Conservation (phyloP, 2,329 filamentous ascomycete genomes). For the Rutstroemia sp. region DNA sequence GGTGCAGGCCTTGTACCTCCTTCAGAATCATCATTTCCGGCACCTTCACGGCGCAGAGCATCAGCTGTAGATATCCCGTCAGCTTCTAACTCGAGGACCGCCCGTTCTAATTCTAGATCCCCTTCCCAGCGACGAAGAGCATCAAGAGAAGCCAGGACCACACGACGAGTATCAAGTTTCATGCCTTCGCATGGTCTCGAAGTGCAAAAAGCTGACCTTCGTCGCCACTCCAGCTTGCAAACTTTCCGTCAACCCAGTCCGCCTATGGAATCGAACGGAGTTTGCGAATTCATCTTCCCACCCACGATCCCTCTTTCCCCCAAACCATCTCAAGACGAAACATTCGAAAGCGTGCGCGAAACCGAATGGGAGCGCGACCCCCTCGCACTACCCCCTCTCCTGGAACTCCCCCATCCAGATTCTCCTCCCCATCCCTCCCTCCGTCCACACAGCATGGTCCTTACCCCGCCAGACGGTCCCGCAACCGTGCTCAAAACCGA, state of each 20-base stretch:
- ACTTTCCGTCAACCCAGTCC: neutral
- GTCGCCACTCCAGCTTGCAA: slow-evolving; percentile 13
- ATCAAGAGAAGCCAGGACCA: slow-evolving; percentile 1
- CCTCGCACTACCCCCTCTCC: neutral
- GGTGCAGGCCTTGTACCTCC: slow-evolving; percentile 10
- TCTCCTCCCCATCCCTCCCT: neutral
- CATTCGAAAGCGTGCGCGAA: neutral
- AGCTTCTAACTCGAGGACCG: too few relatives aligned
- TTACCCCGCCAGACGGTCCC: neutral
- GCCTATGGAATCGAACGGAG: slow-evolving; percentile 3
- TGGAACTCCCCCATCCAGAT: neutral
- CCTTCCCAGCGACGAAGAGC: neutral
- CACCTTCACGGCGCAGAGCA: slow-evolving; percentile 9
- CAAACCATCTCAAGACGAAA: neutral
- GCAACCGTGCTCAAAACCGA: neutral
- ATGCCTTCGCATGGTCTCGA: slow-evolving; percentile 13
- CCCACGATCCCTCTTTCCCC: neutral
- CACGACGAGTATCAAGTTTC: slow-evolving; percentile 16
- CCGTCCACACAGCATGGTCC: slow-evolving; percentile 3
- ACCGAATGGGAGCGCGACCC: neutral
- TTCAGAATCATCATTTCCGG: slow-evolving; percentile 9
- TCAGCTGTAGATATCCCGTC: slow-evolving; percentile 9
- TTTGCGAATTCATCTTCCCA: neutral
- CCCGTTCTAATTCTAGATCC: slow-evolving; percentile 6
- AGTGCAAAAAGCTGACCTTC: slow-evolving; percentile 15